Base-by-base conservation (phyloP, 2,329 filamentous ascomycete genomes). In the Colletotrichum sp. region DNA sequence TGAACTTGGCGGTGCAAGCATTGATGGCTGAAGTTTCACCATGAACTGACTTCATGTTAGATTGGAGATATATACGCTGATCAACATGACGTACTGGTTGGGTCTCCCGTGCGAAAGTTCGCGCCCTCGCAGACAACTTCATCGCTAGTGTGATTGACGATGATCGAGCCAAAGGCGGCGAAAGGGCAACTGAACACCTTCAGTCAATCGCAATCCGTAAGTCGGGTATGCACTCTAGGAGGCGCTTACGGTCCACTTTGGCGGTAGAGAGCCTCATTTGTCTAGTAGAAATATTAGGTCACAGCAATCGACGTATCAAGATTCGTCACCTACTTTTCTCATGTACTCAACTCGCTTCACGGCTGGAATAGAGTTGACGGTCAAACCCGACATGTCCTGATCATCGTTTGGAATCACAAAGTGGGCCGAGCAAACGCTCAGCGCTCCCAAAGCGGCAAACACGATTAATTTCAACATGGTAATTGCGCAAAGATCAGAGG, bases 61-160 rank as follows among this genome's bases (percentile, higher is more conserved):
- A 8, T 6, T 32, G 15, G 5, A 13, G 8, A 6, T 10, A 5
- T 8, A 2, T 12, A 3, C 5, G 6, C 3, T 62, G 5, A 30
- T 13, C 15, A 8, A 5, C 10, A 6, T 1, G 16, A 5, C 61
- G 0, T 58, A 75, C 66, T 74, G 0, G 75, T 76, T 10, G 75
- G 75, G 2, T 76, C 72, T n/a, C 75, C 75, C 1, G 71, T 76
- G 4, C 72, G 55, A 12, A 74, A 75, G 21, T 75, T 76, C 24
- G 75, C 75, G 6, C 75, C 75, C 24, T 74, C 71, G 13, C 71
- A 76, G 2, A 74, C 32, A 2, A 66, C 21, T 48, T 71, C 82
- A 3, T 88, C 88, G 0, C 85, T 79, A 0, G 89, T 90, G 78
- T 91, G 90, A 78, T 91, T 91, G 9, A 91, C 90, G 70, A 91